Evolutionary conservation across 2,329 filamentous ascomycete genomes (phyloP), one percentile per base, ranked within the genome.

Genomic region (Coniochaeta sp.): DNA sequence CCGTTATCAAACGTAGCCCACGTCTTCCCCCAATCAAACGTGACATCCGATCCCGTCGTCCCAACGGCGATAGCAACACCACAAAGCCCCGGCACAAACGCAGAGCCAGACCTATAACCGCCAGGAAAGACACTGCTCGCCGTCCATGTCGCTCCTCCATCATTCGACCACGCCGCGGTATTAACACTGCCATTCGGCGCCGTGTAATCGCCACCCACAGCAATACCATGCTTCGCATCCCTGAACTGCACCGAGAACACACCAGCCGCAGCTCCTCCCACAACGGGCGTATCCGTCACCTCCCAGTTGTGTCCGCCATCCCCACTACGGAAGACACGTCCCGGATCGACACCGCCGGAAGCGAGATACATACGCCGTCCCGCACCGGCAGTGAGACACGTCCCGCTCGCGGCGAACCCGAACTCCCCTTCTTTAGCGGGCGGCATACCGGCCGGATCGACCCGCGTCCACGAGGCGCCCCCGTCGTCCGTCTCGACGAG

Each of bases 211-310:
- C 66, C 66, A 4, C 64, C 65, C 4, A 66, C 61, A 7, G 62
- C 61, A 26, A 68, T 58, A 0, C 65, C 65, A 8, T 54, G 51
- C 6, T 38, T 47, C 12, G 52, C 57, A 38, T 66, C 62, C 3
- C 55, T 57, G 55, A 68, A 68, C 33, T 57, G 60, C 13, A 66
- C 64, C 14, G 64, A 67, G 53, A 66, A 67, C 12, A 67, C 65
- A 6, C 65, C 65, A 1, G 55, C 60, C 10, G 60, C 55, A 8
- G 57, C 58, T 4, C 61, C 58, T 0, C 65, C 66, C 5, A 57
- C 54, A 30, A 67, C 59, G 1, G 58, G 53, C 22, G 57, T 61
- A 26, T 60, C 51, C 0, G 59, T 52, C 3, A 60, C 65, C 1
- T 60, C 55, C 66, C 65, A 67, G 1, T 31, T 35, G 40, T 55